Conservation (phyloP, 1,139 yeast genomes). For the Geotrichum fermentans region DNA sequence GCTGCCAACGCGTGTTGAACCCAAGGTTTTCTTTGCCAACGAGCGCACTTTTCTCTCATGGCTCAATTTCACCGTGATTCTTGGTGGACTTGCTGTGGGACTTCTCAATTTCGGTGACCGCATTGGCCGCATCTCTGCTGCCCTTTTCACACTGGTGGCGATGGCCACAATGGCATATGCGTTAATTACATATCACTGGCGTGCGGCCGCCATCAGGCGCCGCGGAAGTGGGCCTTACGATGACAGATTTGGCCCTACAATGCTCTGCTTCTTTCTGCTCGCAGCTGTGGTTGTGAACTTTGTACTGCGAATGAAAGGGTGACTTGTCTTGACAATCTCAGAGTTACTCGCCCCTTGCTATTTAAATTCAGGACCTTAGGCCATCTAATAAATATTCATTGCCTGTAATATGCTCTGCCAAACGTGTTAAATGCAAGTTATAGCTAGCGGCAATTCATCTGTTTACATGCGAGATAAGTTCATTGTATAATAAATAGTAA, state of each 20-base stretch:
- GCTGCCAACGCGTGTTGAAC: constrained; percentile 95
- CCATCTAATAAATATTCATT: too few relatives aligned
- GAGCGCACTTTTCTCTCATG: constrained; percentile 92
- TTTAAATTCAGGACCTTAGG: too few relatives aligned
- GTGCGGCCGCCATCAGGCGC: constrained; percentile 96
- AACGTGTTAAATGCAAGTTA: too few relatives aligned
- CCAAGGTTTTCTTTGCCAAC: constrained; percentile 96
- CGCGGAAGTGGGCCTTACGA: constrained; percentile 98
- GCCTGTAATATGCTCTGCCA: too few relatives aligned
- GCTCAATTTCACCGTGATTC: constrained; percentile 94
- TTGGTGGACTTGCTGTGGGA: constrained; percentile 96
- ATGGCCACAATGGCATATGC: constrained; percentile 98
- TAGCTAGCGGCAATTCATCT: too few relatives aligned
- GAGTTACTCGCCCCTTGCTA: too few relatives aligned
- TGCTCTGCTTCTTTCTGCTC: constrained; percentile 87
- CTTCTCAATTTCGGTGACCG: constrained; percentile 92
- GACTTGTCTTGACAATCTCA: too few relatives aligned
- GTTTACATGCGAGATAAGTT: too few relatives aligned
- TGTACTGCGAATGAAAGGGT: constrained; percentile 62
- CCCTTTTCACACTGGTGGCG: constrained; percentile 82
- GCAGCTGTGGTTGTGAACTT: constrained; percentile 92
- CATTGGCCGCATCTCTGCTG: constrained; percentile 89
- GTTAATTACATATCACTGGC: constrained; percentile 94
- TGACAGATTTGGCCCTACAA: constrained; percentile 98
- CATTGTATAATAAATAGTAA: too few relatives aligned